Conservation (phyloP, 441 rosid species). For the Erodium moschatum region DNA sequence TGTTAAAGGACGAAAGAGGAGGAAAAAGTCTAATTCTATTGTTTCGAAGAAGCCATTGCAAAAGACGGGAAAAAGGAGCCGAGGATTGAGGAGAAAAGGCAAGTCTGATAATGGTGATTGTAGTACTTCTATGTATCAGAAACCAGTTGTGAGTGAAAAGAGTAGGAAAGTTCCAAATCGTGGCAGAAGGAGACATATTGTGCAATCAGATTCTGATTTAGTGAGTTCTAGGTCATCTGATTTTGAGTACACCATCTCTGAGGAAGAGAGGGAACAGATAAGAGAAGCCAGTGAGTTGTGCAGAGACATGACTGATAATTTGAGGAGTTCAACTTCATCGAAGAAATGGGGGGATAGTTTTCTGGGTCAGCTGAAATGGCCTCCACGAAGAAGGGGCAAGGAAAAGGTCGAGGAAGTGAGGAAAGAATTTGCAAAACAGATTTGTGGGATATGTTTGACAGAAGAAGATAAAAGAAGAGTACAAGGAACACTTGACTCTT, state of each 20-base stretch:
- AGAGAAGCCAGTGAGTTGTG: slow-evolving; percentile 53
- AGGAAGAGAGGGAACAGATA: slow-evolving; percentile 88
- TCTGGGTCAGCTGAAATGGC: slow-evolving; percentile 34
- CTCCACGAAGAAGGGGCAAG: slow-evolving; percentile 47
- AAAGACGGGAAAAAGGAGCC: slow-evolving; percentile 38
- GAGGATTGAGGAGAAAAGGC: slow-evolving; percentile 40
- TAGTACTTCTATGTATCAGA: slow-evolving; percentile 42
- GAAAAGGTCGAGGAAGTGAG: slow-evolving; percentile 64
- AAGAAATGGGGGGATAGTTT: slow-evolving; percentile 39
- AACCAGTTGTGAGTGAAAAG: slow-evolving; percentile 31
- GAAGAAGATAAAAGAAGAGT: slow-evolving; percentile 84
- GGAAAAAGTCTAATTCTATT: slow-evolving; percentile 30
- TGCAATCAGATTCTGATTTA: slow-evolving; percentile 70
- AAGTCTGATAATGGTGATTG: slow-evolving; percentile 33
- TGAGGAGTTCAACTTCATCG: slow-evolving; percentile 45
- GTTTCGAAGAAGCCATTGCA: slow-evolving; percentile 32
- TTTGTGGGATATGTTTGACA: slow-evolving; percentile 88
- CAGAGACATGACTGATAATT: slow-evolving; percentile 22
- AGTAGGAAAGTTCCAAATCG: slow-evolving; percentile 31
- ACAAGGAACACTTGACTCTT: slow-evolving; percentile 72
- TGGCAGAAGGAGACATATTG: slow-evolving; percentile 40
- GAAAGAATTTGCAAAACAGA: slow-evolving; percentile 47
- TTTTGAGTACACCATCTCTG: slow-evolving; percentile 73
- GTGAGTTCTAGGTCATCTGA: slow-evolving; percentile 54
- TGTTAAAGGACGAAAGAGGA: slow-evolving; percentile 31